Evolutionary conservation across 768 basidiomycete genomes (phyloP).

Genomic region (Mycena sanguinolenta): DNA sequence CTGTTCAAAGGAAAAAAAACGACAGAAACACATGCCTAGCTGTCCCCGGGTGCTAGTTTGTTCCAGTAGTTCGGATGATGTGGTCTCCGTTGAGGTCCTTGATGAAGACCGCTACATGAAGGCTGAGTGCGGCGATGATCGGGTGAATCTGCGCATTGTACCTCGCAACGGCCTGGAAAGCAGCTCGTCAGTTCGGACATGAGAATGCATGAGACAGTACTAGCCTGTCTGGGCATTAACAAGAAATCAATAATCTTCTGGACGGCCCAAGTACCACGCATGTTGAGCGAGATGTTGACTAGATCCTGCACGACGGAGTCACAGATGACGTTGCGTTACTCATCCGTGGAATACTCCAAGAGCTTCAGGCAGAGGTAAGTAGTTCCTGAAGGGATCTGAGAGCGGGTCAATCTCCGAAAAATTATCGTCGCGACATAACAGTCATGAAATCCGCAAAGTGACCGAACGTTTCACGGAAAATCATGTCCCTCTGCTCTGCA

Average conservation of each 20-base stretch:
- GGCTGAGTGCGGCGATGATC: slow-evolving; percentile 95
- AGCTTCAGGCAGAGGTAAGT: slow-evolving; percentile 98
- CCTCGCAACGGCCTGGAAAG: slow-evolving; percentile 80
- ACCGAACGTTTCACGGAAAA: slow-evolving; percentile 97
- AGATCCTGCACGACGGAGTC: slow-evolving; percentile 98
- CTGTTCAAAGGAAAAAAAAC: neutral
- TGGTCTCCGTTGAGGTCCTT: slow-evolving; percentile 98
- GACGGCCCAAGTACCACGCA: slow-evolving; percentile 99
- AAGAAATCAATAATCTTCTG: slow-evolving; percentile 99
- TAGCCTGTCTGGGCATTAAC: slow-evolving; percentile 92
- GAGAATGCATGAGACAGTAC: slow-evolving; percentile 51
- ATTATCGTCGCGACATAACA: slow-evolving; percentile 56
- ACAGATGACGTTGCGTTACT: slow-evolving; percentile 96
- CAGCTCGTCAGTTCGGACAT: slow-evolving; percentile 65
- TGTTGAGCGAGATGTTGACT: slow-evolving; percentile 98
- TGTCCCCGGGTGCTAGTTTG: slow-evolving; percentile 97
- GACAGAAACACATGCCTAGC: slow-evolving; percentile 72
- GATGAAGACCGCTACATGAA: slow-evolving; percentile 98
- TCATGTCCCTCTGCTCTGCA: slow-evolving; percentile 98
- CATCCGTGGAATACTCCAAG: slow-evolving; percentile 96
- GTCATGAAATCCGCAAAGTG: slow-evolving; percentile 99
- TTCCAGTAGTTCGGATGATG: slow-evolving; percentile 99
- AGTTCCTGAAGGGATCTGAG: slow-evolving; percentile 97
- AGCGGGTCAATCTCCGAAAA: slow-evolving; percentile 18
- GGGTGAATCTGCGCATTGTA: slow-evolving; percentile 95